These are phyloP conservation scores for Lactarius akahatsu DNA, from an alignment of 768 basidiomycete species.

Conservation along the genomic window DNA sequence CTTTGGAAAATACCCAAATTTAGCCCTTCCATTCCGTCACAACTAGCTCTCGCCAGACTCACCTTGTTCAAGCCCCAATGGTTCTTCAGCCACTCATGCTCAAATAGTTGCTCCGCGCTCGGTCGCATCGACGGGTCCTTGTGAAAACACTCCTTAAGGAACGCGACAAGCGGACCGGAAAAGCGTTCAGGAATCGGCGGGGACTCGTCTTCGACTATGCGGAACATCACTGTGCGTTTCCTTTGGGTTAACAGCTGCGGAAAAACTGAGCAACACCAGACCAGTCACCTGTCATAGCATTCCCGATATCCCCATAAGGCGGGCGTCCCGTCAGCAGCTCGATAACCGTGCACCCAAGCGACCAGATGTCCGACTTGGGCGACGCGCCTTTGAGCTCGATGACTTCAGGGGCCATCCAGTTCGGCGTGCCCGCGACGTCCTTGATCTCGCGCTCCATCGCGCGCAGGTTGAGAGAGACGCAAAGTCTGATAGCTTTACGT, in stretches of 20 bases:
- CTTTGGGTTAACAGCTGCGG: neutral
- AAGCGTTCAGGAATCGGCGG: constrained; percentile 83
- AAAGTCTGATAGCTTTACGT: constrained; percentile 92
- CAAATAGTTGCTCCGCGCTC: constrained; percentile 78
- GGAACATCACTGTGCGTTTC: constrained; percentile 80
- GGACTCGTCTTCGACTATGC: constrained; percentile 90
- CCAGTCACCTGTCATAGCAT: constrained; percentile 79
- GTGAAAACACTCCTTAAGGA: constrained; percentile 83
- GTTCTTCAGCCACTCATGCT: constrained; percentile 87
- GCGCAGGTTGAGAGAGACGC: constrained; percentile 92
- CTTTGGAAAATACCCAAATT: constrained; percentile 36
- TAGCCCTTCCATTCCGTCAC: neutral
- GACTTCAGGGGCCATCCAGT: constrained; percentile 99
- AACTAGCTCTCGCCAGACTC: constrained; percentile 26
- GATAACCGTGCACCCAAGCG: constrained; percentile 89
- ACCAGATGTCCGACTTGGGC: constrained; percentile 95
- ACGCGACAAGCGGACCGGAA: constrained; percentile 74
- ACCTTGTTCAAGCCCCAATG: constrained; percentile 82
- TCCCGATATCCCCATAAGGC: constrained; percentile 86
- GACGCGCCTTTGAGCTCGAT: constrained; percentile 93
- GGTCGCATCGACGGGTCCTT: constrained; percentile 87
- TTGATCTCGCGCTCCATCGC: constrained; percentile 84
- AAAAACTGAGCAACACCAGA: neutral
- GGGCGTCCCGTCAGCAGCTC: constrained; percentile 91
- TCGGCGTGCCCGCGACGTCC: constrained; percentile 91